A percentile compares a stretch with the other conserved stretches of the same genome.
These are phyloP conservation scores for Aspergillus alliaceus DNA, from an alignment of 2,329 filamentous ascomycete species.

Conservation along the genomic window DNA sequence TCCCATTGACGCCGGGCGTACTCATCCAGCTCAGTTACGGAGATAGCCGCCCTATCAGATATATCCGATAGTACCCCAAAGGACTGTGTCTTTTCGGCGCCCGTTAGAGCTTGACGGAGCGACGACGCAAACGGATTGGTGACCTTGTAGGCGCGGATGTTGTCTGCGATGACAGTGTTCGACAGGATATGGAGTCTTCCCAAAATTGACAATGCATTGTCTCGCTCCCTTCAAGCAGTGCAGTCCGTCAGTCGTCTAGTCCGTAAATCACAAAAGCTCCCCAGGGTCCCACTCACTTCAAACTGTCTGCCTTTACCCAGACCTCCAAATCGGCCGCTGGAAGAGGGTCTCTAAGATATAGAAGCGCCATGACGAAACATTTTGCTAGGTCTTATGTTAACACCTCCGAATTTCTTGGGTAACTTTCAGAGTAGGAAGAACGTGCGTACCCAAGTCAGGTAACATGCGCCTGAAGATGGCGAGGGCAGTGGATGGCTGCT, in stretches of 20 bases:
- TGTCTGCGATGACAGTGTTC: conserved; percentile 60
- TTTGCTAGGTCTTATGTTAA: conserved; percentile 62
- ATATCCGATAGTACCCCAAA: conserved; percentile 83
- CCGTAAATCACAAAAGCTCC: background rate
- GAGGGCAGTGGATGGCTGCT: conserved; percentile 90
- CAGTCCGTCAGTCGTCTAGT: background rate
- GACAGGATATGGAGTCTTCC: conserved; percentile 83
- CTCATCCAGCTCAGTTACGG: conserved; percentile 72
- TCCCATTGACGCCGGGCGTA: conserved; percentile 93
- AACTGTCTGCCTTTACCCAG: conserved; percentile 74
- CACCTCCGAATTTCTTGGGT: background rate
- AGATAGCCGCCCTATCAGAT: conserved; percentile 62
- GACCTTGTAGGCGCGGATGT: conserved; percentile 71
- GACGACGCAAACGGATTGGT: conserved; percentile 81
- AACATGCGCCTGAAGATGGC: conserved; percentile 98
- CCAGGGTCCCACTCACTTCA: conserved; percentile 43
- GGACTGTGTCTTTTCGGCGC: conserved; percentile 78
- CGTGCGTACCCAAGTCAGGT: conserved; percentile 72
- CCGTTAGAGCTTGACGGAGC: conserved; percentile 81
- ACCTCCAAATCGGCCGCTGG: conserved; percentile 76
- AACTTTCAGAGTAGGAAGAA: conserved; percentile 1
- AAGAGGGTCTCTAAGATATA: conserved; percentile 84
- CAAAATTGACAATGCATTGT: conserved; percentile 79
- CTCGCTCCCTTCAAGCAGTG: conserved; percentile 63
- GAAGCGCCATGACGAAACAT: conserved; percentile 89